These are phyloP conservation scores for Jackrogersella multiformis DNA, from an alignment of 495 filamentous ascomycete species.

Conservation along the genomic window DNA sequence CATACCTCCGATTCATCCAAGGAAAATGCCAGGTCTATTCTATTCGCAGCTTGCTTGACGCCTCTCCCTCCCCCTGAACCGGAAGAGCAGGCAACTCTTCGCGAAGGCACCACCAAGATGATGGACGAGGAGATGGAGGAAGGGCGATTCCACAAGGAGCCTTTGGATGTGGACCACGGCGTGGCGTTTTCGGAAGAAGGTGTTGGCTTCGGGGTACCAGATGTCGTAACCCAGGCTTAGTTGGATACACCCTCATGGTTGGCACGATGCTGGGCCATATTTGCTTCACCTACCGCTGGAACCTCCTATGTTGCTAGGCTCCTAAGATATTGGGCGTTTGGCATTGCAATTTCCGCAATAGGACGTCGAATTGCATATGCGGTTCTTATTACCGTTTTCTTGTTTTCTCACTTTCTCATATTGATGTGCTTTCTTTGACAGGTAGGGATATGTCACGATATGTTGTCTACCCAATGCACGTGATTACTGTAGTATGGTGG, in stretches of 20 bases:
- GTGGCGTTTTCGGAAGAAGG: constrained; percentile 69
- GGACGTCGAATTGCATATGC: not conserved
- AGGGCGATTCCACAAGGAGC: constrained; percentile 39
- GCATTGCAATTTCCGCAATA: not conserved
- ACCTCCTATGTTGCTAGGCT: not conserved
- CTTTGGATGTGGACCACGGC: constrained; percentile 57
- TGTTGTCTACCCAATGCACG: not conserved
- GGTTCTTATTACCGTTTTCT: not conserved
- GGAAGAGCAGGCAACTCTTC: constrained; percentile 35
- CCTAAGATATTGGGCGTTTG: not conserved
- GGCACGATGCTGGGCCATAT: not conserved
- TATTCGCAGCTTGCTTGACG: constrained; percentile 23
- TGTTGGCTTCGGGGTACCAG: constrained; percentile 59
- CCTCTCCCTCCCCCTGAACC: constrained; percentile 28
- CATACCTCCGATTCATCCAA: not conserved
- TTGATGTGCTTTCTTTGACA: not conserved
- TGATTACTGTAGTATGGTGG: not conserved
- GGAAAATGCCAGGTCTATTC: not conserved
- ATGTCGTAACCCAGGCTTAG: constrained; percentile 58
- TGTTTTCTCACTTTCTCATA: not conserved
- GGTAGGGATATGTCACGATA: not conserved
- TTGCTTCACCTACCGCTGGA: not conserved
- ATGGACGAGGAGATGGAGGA: constrained; percentile 27
- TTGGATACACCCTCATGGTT: constrained; percentile 2
- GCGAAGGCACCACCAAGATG: constrained; percentile 3